A percentile compares a stretch with the other conserved stretches of the same genome.
phyloP scores from a whole-genome alignment of 768 basidiomycete genomes.

The Coprinopsis sp. region DNA sequence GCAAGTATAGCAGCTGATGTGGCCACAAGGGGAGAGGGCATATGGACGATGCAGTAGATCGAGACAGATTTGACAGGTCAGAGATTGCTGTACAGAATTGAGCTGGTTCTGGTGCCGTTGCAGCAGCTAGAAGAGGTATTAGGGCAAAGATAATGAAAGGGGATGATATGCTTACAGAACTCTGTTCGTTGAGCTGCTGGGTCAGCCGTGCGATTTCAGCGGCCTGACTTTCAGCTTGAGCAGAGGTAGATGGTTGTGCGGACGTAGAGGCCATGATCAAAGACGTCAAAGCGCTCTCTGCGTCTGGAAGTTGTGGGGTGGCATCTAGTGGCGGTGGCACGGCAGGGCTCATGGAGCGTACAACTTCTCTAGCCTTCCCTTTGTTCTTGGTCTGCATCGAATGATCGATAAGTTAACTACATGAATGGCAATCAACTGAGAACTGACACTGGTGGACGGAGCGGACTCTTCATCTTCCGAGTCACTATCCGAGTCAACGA shows the following conservation, averaged over 20 bases:
- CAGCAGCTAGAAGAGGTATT: background rate
- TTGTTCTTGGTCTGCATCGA: slow-evolving; percentile 1
- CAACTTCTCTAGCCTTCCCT: slow-evolving; percentile 1
- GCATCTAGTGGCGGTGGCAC: background rate
- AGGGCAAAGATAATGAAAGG: background rate
- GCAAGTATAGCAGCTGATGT: slow-evolving; percentile 66
- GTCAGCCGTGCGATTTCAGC: slow-evolving; percentile 5
- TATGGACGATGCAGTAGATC: slow-evolving; percentile 71
- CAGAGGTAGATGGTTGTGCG: slow-evolving; percentile 1
- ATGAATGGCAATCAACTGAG: background rate
- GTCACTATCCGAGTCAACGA: background rate
- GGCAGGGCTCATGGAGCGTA: background rate
- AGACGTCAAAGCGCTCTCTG: background rate
- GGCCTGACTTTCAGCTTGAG: slow-evolving; percentile 6
- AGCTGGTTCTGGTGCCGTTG: slow-evolving; percentile 2
- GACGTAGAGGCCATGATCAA: slow-evolving; percentile 9
- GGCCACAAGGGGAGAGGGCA: slow-evolving; percentile 72
- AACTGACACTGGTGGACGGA: background rate
- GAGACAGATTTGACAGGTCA: slow-evolving; percentile 77
- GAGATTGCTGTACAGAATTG: slow-evolving; percentile 46
- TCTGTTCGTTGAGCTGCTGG: background rate
- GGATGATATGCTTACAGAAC: background rate
- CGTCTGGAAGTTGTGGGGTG: background rate
- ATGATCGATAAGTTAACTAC: background rate
- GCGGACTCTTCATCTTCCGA: background rate